Base-by-base conservation (phyloP, 225 moss, liverwort and hornwort genomes). In the Straminergon stramineum region DNA sequence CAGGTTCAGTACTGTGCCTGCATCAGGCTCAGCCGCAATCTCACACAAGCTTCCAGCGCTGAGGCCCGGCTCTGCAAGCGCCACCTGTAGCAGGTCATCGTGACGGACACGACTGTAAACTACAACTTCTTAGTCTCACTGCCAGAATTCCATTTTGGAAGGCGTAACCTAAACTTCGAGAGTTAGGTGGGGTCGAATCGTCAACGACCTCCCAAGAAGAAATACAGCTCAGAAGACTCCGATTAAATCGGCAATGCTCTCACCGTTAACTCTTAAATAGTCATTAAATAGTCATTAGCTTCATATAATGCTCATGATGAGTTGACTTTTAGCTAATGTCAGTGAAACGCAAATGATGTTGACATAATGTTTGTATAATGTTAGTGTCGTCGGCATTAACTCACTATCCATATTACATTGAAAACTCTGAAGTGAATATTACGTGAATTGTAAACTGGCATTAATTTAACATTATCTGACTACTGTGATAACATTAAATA, bases 21-120 rank as follows among this genome's bases (percentile, higher is more conserved):
- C 90, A 89, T 95, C 93, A 53, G 90, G 83, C 39, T 89, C 86
- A 48, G 93, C 88, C 30, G 97, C 96, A 91, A 97, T 84, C 87
- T 94, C 93, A 83, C 95, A 95, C 93, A 96, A 90, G 66, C 90
- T 95, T 81, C 94, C 94, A 88, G 86, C 48, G 51, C 68, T 90
- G 73, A 60, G 74, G 80, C 78, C 56, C 78, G 86, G 79, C 82
- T 83, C 91, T 90, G 95, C 94, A 93, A 88, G 85, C 65, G 92
- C 89, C 89, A 92, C 90, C 94, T 95, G 94, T 84, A 83, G 91
- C 87, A 90, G 77, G 88, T 86, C 87, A 93, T 88, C 86, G 71
- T 55, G 86, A 91, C 31, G 87, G 76, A 88, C 45, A 87, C 88
- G 43, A 79, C 67, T 87, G 68, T 78, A 85, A 89, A 85, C 81